Base-by-base conservation (phyloP, 345 rosid species). In the Melastoma malabathricum region DNA sequence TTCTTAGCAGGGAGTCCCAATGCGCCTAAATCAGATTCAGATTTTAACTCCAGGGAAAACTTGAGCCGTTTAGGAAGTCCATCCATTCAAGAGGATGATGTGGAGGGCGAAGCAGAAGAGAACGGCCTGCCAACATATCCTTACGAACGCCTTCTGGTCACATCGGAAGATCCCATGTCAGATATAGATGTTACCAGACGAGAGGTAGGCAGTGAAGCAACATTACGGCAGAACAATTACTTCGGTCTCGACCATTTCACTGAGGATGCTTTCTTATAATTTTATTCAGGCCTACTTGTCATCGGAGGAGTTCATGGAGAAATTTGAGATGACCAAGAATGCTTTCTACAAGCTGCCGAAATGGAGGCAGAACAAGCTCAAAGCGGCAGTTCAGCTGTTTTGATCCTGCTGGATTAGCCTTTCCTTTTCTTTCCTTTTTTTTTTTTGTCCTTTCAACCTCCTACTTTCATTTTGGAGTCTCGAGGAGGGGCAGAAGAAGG, bases 331-430 rank as follows among this genome's bases (percentile, higher is more conserved):
- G 99, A 34, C 75, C 43, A 88, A 74, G 62, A 75, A 56, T 47
- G 95, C 78, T 41, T 93, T 93, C 79, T 60, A 72, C 57, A 85
- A 84, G 81, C 61, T 88, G 57, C 94, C 99, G 0, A 93, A 88
- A 73, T 93, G 99, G 99, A 93, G 89, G 68, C 97, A 88, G 68
- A 93, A 88, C 90, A 93, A 93, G 77, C 94, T 77, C 59, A 93
- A 93, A 64, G 83, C 83, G 85, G 77, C 85, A 53, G 71, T 71
- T 70, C 81, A 71, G 3, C 74, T 93, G 71, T 93, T 93, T 69
- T 93, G 67, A 80, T 65, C 43, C 46, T 18, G 23, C 5, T 31
- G 31, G 45, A 22, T 31, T 58, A 57, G 60, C 61, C 61, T 46
- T 50, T 29, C 58, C 50, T 69, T 62, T 12, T 7, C 41, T 9